These are phyloP conservation scores for Tolypocladium inflatum DNA, from an alignment of 2,329 filamentous ascomycete species.

Conservation along the genomic window DNA sequence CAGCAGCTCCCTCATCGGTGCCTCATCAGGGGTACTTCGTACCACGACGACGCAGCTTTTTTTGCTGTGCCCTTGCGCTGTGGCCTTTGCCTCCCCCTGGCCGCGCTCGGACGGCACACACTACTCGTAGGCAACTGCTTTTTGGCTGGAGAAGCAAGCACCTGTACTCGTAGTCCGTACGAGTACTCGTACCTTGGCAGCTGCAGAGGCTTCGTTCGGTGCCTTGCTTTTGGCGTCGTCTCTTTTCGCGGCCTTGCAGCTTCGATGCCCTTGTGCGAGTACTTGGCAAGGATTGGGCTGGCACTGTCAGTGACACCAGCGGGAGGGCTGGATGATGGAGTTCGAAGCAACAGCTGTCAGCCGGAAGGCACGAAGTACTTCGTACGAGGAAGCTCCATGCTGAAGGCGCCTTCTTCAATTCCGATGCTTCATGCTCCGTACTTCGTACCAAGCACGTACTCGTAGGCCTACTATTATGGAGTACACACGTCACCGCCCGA, in stretches of 20 bases:
- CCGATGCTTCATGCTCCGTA: neutral
- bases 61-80: neutral
- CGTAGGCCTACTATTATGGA: too few relatives aligned
- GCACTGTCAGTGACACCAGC: neutral
- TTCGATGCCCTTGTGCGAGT: neutral
- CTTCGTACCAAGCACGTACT: neutral
- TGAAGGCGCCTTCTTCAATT: neutral
- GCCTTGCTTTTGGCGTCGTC: neutral
- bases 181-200: too few relatives aligned
- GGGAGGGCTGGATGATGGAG: neutral
- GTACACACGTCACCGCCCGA: neutral
- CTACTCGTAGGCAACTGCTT: neutral
- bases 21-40: neutral
- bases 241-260: neutral
- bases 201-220: neutral
- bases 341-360: neutral
- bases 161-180: too few relatives aligned
- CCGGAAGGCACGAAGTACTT: too few relatives aligned
- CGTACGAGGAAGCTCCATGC: too few relatives aligned
- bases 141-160: neutral
- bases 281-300: neutral
- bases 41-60: neutral
- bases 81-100: neutral
- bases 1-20: neutral
- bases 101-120: neutral